Conservation (phyloP, 208 protist genomes). For the Acanthamoeba royreba region DNA sequence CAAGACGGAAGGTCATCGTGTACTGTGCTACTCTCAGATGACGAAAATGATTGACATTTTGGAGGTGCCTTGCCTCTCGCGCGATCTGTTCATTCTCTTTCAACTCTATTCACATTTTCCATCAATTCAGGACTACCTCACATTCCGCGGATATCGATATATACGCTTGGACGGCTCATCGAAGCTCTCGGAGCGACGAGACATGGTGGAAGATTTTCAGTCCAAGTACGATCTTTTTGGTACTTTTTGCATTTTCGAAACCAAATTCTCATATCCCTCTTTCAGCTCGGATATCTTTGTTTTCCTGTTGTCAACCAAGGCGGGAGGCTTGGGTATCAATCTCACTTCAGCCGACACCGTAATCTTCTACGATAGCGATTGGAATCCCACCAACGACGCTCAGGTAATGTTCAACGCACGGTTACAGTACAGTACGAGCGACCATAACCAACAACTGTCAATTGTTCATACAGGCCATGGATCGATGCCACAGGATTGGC, state of each 20-base stretch:
- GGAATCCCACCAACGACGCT: conserved; percentile 80
- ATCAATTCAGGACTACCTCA: too few relatives aligned
- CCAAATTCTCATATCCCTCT: conserved; percentile 80
- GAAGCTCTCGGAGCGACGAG: conserved; percentile 86
- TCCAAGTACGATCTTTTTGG: conserved; percentile 70
- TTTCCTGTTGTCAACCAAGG: conserved; percentile 76
- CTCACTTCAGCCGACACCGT: conserved; percentile 81
- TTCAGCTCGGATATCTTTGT: conserved; percentile 67
- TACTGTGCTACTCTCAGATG: conserved; percentile 77
- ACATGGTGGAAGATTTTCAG: conserved; percentile 93
- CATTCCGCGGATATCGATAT: conserved; percentile 89
- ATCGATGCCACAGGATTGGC: conserved; percentile 78
- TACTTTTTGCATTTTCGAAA: conserved; percentile 67
- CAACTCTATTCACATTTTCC: too few relatives aligned
- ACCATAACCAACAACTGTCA: neutral
- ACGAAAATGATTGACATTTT: conserved; percentile 71
- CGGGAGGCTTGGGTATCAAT: conserved; percentile 81
- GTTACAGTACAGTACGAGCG: neutral
- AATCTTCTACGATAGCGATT: conserved; percentile 81
- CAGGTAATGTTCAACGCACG: conserved; percentile 65
- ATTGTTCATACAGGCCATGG: conserved; percentile 37
- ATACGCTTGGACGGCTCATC: conserved; percentile 94
- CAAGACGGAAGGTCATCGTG: conserved; percentile 72
- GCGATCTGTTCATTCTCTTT: too few relatives aligned
- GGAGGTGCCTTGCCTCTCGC: conserved; percentile 82